These are phyloP conservation scores for Phylloporus arenicola DNA, from an alignment of 768 basidiomycete species.

Conservation along the genomic window DNA sequence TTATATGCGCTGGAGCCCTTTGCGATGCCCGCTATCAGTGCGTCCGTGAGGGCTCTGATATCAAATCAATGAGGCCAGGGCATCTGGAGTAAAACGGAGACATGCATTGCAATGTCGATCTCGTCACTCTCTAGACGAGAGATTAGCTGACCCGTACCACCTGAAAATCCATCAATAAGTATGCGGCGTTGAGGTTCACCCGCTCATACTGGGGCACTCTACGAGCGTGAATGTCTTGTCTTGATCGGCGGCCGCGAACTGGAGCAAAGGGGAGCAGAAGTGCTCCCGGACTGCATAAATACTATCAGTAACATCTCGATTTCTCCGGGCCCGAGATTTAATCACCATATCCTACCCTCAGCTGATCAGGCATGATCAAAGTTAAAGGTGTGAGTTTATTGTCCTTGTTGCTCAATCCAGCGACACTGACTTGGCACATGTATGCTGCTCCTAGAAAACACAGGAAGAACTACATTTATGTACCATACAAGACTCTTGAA, in stretches of 20 bases:
- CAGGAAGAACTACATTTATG: constrained; percentile 10
- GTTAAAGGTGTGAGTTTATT: neutral
- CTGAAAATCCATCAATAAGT: constrained; percentile 37
- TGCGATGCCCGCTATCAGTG: constrained; percentile 87
- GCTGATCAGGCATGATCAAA: constrained; percentile 26
- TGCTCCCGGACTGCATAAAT: constrained; percentile 67
- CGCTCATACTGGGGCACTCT: constrained; percentile 74
- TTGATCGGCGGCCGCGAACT: constrained; percentile 66
- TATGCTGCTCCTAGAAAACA: neutral
- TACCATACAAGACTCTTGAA: constrained; percentile 3
- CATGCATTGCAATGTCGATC: constrained; percentile 80
- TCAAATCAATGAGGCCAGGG: constrained; percentile 1
- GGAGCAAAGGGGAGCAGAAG: constrained; percentile 88
- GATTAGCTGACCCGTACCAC: constrained; percentile 84
- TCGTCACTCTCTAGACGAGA: constrained; percentile 65
- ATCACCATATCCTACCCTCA: constrained; percentile 32
- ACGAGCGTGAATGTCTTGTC: constrained; percentile 75
- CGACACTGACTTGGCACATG: too few species aligned
- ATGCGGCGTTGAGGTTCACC: constrained; percentile 2
- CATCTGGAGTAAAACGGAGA: neutral
- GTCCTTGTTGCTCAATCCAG: neutral
- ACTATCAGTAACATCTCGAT: constrained; percentile 3
- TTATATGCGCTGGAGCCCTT: constrained; percentile 82
- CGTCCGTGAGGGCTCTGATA: constrained; percentile 82
- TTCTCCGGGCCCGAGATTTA: neutral